These are phyloP conservation scores for Hypoxylon rubiginosum DNA, from an alignment of 2,329 filamentous ascomycete species.

Conservation along the genomic window DNA sequence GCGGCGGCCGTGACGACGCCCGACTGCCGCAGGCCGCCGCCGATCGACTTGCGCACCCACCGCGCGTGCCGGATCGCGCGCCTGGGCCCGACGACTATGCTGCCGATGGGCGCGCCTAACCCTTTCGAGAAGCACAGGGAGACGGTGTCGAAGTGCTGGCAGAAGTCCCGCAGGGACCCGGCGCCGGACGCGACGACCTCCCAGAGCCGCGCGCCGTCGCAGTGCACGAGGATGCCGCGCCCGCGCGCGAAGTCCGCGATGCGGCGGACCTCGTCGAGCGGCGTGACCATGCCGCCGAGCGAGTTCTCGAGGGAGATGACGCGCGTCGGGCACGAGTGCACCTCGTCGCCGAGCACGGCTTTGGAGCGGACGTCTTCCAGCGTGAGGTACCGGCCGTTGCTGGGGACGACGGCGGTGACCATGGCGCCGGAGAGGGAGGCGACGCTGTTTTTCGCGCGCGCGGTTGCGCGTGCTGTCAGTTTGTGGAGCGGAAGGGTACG, in stretches of 20 bases:
- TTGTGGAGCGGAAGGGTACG: too few relatives aligned
- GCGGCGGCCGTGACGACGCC: slow-evolving; percentile 83
- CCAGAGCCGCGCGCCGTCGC: slow-evolving; percentile 67
- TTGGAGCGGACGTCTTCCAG: slow-evolving; percentile 57
- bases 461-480: slow-evolving; percentile 10
- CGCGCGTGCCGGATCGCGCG: slow-evolving; percentile 74
- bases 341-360: slow-evolving; percentile 57
- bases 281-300: slow-evolving; percentile 54
- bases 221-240: slow-evolving; percentile 61
- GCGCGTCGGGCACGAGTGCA: slow-evolving; percentile 58
- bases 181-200: slow-evolving; percentile 62
- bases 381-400: slow-evolving; percentile 58
- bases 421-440: slow-evolving; percentile 75
- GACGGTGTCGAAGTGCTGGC: slow-evolving; percentile 62
- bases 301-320: slow-evolving; percentile 61
- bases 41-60: slow-evolving; percentile 85
- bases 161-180: slow-evolving; percentile 58
- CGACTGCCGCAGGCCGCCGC: slow-evolving; percentile 81
- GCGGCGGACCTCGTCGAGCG: slow-evolving; percentile 51
- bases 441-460: slow-evolving; percentile 52
- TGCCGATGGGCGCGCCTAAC: slow-evolving; percentile 66
- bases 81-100: slow-evolving; percentile 60
- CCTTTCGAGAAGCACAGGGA: slow-evolving; percentile 66
- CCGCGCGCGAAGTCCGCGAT: slow-evolving; percentile 53
- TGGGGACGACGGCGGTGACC: slow-evolving; percentile 60